Conservation (phyloP, 1,284 basidiomycete genomes). For the Sporisorium scitamineum region DNA sequence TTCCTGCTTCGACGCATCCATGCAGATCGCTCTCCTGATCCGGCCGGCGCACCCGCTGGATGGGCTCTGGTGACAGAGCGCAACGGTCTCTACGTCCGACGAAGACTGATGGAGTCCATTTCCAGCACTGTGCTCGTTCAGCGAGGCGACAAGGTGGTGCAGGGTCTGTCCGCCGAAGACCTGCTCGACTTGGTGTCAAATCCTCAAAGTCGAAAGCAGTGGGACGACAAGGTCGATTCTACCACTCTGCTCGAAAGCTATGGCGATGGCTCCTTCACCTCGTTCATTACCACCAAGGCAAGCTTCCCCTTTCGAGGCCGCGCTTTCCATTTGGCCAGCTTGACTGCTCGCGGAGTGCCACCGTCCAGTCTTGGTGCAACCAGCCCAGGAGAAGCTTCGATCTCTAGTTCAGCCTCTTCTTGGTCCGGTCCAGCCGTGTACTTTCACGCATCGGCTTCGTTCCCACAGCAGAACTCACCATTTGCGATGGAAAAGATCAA, state of each 20-base stretch:
- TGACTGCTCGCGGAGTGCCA: slow-evolving; percentile 74
- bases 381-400: slow-evolving; percentile 24
- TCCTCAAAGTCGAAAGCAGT: slow-evolving; percentile 77
- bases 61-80: slow-evolving; percentile 88
- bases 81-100: slow-evolving; percentile 80
- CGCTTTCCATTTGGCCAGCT: slow-evolving; percentile 83
- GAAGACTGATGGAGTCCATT: slow-evolving; percentile 80
- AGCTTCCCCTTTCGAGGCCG: slow-evolving; percentile 92
- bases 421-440: slow-evolving; percentile 70
- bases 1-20: slow-evolving; percentile 63
- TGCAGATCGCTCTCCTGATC: slow-evolving; percentile 69
- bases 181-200: slow-evolving; percentile 78
- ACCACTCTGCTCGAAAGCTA: slow-evolving; percentile 81
- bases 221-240: slow-evolving; percentile 86
- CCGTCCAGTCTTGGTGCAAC: slow-evolving; percentile 32
- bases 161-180: slow-evolving; percentile 94
- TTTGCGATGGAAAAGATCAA: slow-evolving; percentile 80
- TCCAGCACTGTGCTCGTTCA: slow-evolving; percentile 86
- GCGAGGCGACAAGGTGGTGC: slow-evolving; percentile 89
- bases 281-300: slow-evolving; percentile 73
- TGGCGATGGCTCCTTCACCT: slow-evolving; percentile 78
- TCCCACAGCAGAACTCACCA: slow-evolving; percentile 80
- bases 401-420: slow-evolving; percentile 69
- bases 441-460: slow-evolving; percentile 70
- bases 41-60: slow-evolving; percentile 73